A percentile compares a stretch with the other conserved stretches of the same genome.
Evolutionary conservation across 306 rosid species (phyloP).

Genomic region (Glycyrrhiza uralensis): DNA sequence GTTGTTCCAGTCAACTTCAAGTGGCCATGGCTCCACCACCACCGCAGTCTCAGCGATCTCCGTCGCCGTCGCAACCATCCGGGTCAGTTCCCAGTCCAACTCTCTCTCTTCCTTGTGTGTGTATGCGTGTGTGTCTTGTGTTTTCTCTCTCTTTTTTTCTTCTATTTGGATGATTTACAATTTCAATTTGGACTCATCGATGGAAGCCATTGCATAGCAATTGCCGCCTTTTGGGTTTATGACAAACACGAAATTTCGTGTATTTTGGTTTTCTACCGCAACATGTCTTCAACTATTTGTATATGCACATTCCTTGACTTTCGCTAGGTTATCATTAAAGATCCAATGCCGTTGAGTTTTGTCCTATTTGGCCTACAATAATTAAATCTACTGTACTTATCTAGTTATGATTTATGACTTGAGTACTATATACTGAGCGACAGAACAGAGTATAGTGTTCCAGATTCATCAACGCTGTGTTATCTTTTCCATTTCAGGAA

Average conservation of each 20-base stretch:
- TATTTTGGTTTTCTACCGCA: background rate
- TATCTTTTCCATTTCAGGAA: slow-evolving; percentile 9
- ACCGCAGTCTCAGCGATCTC: slow-evolving; percentile 66
- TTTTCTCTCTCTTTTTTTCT: background rate
- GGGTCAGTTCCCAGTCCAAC: slow-evolving; percentile 55
- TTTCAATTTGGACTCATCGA: slow-evolving; percentile 23
- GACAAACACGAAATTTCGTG: slow-evolving; percentile 12
- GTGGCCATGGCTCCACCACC: slow-evolving; percentile 88
- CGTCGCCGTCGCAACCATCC: slow-evolving; percentile 97
- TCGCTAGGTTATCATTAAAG: slow-evolving; percentile 2
- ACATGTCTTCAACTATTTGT: background rate
- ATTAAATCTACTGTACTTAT: background rate
- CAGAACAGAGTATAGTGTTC: background rate
- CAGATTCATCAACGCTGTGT: background rate
- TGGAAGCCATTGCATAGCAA: slow-evolving; percentile 18
- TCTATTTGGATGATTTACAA: background rate
- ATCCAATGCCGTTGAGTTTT: slow-evolving; percentile 27
- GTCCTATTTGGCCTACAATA: slow-evolving; percentile 10
- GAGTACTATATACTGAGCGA: background rate
- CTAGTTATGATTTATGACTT: background rate
- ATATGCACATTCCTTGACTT: background rate
- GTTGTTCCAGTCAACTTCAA: slow-evolving; percentile 21
- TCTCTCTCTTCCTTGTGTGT: background rate
- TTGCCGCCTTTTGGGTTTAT: background rate
- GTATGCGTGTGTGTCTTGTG: background rate